Conservation (phyloP, 2,329 filamentous ascomycete species). For the Trichoderma brevicompactum region DNA sequence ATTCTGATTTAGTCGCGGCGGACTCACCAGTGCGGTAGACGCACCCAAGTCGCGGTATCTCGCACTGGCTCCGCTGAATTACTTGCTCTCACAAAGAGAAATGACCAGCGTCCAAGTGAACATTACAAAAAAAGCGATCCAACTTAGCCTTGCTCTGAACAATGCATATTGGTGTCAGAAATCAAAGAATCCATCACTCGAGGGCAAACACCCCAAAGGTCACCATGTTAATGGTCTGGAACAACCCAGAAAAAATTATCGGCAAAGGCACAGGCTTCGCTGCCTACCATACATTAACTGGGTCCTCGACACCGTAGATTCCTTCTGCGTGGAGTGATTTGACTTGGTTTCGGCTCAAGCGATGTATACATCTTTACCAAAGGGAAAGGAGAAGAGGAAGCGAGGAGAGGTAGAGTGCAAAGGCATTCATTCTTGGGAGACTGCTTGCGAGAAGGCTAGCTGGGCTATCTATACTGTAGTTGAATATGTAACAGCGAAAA, state of each 20-base stretch:
- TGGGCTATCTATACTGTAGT: neutral
- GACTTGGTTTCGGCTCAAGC: neutral
- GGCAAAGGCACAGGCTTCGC: neutral
- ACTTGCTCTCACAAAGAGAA: neutral
- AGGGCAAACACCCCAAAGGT: neutral
- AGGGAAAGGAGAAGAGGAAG: neutral
- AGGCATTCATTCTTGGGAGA: neutral
- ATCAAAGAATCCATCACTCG: neutral
- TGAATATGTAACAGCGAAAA: neutral
- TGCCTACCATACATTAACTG: neutral
- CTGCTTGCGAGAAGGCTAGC: neutral
- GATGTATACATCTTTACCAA: neutral
- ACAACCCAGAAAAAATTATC: neutral
- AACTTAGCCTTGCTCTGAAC: neutral
- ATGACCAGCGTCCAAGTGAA: neutral
- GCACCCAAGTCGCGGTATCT: neutral
- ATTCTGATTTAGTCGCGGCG: neutral
- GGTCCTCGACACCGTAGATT: neutral
- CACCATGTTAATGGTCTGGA: neutral
- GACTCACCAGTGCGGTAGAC: neutral
- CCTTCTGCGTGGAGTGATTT: neutral
- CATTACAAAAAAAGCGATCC: neutral
- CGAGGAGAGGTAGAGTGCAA: conserved; percentile 3
- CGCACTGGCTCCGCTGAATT: neutral
- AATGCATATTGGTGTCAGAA: neutral